Evolutionary conservation across 1,284 basidiomycete species (phyloP).

Genomic region (Porphyrellus sp.): DNA sequence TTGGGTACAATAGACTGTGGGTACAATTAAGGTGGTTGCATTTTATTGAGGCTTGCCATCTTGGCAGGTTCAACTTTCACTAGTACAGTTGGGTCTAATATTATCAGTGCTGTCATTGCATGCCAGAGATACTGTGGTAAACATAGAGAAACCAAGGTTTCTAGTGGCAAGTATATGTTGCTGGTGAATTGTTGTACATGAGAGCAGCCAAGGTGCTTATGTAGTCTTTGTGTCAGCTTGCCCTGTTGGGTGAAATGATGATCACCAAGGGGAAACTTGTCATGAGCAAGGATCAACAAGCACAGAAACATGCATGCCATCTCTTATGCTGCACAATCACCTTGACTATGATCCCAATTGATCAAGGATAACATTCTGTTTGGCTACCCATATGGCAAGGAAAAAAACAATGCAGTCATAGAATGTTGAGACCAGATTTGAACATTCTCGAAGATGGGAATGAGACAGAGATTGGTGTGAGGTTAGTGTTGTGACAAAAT

Average conservation of each 20-base stretch:
- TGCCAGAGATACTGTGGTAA: too few relatives aligned
- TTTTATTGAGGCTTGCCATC: too few relatives aligned
- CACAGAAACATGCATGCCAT: slow-evolving; percentile 47
- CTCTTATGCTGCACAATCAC: slow-evolving; percentile 59
- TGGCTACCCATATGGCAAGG: slow-evolving; percentile 42
- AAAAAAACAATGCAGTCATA: slow-evolving; percentile 43
- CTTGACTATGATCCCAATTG: slow-evolving; percentile 53
- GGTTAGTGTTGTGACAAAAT: slow-evolving; percentile 19
- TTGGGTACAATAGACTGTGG: slow-evolving; percentile 87
- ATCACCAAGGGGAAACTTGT: slow-evolving; percentile 31
- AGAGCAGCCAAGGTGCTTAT: background rate
- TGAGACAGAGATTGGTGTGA: slow-evolving; percentile 34
- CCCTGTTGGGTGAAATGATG: slow-evolving; percentile 36
- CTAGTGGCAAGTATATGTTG: slow-evolving; percentile 61
- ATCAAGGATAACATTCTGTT: slow-evolving; percentile 49
- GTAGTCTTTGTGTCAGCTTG: slow-evolving; percentile 21
- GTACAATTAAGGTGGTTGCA: slow-evolving; percentile 70
- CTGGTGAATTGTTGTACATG: slow-evolving; percentile 20
- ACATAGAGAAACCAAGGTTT: too few relatives aligned
- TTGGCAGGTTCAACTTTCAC: too few relatives aligned
- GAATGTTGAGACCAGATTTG: slow-evolving; percentile 57
- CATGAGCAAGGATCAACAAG: slow-evolving; percentile 45
- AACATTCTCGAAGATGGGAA: slow-evolving; percentile 45
- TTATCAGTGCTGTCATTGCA: too few relatives aligned
- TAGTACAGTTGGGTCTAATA: too few relatives aligned